phyloP scores from a whole-genome alignment of 1,139 yeast genomes.

The Saccharomyces hybrid region DNA sequence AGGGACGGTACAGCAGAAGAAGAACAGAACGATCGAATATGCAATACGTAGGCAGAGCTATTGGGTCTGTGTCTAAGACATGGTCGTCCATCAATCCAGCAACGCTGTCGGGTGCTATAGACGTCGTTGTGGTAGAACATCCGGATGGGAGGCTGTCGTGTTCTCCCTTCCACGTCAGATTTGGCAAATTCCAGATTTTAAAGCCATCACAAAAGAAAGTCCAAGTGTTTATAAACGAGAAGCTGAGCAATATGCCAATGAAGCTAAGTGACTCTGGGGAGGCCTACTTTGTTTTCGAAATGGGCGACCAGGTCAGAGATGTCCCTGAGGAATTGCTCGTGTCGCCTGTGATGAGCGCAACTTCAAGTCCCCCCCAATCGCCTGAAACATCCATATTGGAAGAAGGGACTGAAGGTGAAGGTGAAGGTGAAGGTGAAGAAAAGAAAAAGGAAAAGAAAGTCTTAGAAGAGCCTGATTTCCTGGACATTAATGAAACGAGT shows the following conservation, averaged over 20 bases:
- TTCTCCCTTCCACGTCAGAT: constrained; percentile 94
- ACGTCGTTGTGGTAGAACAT: constrained; percentile 89
- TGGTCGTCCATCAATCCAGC: constrained; percentile 98
- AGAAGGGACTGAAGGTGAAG: constrained; percentile 7
- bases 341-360: constrained; percentile 85
- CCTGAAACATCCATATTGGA: constrained; percentile 38
- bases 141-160: constrained; percentile 77
- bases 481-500: constrained; percentile 34
- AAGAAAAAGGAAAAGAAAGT: constrained; percentile 4
- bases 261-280: constrained; percentile 97
- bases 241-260: constrained; percentile 81
- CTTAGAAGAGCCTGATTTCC: constrained; percentile 50
- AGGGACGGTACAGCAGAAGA: background rate
- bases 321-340: constrained; percentile 78
- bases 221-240: constrained; percentile 78
- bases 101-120: constrained; percentile 94
- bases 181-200: constrained; percentile 86
- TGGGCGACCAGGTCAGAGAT: constrained; percentile 46
- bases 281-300: constrained; percentile 93
- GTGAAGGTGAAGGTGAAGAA: constrained; percentile 4
- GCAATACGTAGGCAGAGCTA: constrained; percentile 96
- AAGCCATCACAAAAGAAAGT: constrained; percentile 97
- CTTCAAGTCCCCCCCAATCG: constrained; percentile 55
- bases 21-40: constrained; percentile 32
- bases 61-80: constrained; percentile 89